A percentile compares a stretch with the other conserved stretches of the same genome.
Evolutionary conservation across 495 filamentous ascomycete genomes (phyloP).

Genomic region (Aspergillus diversus): DNA sequence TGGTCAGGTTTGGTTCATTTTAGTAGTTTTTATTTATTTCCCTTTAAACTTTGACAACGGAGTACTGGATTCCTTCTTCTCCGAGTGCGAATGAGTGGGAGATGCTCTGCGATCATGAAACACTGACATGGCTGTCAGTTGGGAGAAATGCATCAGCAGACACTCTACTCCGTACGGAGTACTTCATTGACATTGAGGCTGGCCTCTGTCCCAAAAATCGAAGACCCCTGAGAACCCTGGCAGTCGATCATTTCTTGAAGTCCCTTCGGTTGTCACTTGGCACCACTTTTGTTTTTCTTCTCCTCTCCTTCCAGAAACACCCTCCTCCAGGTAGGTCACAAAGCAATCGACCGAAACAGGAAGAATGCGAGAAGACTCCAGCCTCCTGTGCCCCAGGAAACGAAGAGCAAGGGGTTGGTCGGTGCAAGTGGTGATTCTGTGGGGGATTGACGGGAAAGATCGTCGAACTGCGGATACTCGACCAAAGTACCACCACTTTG

Average conservation of each 20-base stretch:
- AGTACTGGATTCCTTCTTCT: background rate
- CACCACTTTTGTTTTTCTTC: background rate
- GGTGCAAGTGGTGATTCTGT: background rate
- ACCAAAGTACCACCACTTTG: background rate
- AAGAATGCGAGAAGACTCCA: background rate
- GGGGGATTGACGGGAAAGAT: background rate
- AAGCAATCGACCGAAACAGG: background rate
- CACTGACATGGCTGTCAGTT: background rate
- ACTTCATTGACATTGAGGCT: no score
- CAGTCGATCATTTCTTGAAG: background rate
- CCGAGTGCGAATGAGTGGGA: background rate
- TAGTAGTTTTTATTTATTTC: background rate
- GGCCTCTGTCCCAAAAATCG: no score
- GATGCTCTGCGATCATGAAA: background rate
- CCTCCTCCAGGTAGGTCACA: background rate
- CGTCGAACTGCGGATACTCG: background rate
- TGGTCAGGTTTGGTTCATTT: no score
- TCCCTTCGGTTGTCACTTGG: background rate
- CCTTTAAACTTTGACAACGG: background rate
- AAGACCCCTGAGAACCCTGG: background rate
- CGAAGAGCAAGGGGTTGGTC: background rate
- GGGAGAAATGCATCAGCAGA: background rate
- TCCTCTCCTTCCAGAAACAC: conserved; percentile 3
- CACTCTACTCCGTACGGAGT: no score
- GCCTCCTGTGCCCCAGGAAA: background rate